phyloP scores from a whole-genome alignment of 768 basidiomycete species.

The Lentinula detonsa region DNA sequence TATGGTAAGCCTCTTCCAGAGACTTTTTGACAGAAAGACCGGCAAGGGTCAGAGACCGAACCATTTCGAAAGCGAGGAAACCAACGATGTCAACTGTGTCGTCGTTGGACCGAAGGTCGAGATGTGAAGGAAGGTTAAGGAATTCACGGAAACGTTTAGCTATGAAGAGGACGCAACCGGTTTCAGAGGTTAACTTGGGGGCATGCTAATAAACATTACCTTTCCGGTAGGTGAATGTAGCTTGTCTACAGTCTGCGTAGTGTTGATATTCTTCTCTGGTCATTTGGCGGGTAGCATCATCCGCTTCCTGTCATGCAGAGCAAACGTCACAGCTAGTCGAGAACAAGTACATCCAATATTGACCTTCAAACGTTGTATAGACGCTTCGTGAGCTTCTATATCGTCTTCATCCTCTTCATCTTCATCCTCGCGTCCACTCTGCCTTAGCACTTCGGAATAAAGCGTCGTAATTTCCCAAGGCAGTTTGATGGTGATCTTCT shows the following conservation, averaged over 20 bases:
- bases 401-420: slow-evolving; percentile 97
- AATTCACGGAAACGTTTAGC: slow-evolving; percentile 95
- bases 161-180: slow-evolving; percentile 19
- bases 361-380: slow-evolving; percentile 80
- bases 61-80: slow-evolving; percentile 96
- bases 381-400: slow-evolving; percentile 91
- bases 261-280: slow-evolving; percentile 95
- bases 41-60: slow-evolving; percentile 85
- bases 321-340: background rate
- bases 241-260: slow-evolving; percentile 94
- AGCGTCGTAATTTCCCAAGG: slow-evolving; percentile 95
- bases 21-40: slow-evolving; percentile 81
- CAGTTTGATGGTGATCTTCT: slow-evolving; percentile 91
- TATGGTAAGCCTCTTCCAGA: slow-evolving; percentile 64
- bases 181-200: background rate
- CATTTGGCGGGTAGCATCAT: slow-evolving; percentile 93
- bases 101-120: slow-evolving; percentile 87
- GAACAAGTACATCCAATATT: slow-evolving; percentile 1
- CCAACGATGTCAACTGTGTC: slow-evolving; percentile 96
- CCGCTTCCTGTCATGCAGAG: slow-evolving; percentile 64
- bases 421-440: slow-evolving; percentile 78
- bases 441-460: slow-evolving; percentile 79
- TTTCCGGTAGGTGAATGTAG: slow-evolving; percentile 96
- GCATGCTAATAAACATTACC: slow-evolving; percentile 35
- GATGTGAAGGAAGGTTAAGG: slow-evolving; percentile 78